Conservation (phyloP, 2,329 filamentous ascomycete species). For the Pyrenophora tritici-repentis region DNA sequence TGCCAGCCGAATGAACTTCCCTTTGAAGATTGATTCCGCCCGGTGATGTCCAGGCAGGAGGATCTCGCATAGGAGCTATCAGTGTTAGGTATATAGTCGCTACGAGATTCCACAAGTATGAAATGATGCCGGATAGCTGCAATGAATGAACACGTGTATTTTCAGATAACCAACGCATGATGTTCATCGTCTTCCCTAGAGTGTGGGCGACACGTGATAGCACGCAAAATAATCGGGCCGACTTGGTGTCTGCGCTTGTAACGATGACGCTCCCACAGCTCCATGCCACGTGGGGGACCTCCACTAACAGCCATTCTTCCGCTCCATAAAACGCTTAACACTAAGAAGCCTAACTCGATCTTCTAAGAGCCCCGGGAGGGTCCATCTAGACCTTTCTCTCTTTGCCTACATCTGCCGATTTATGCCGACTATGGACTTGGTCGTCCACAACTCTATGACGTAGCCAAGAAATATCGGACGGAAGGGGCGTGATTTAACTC, state of each 20-base stretch:
- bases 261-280: constrained; percentile 1
- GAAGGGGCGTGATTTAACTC: not conserved
- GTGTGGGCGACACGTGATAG: too few relatives aligned
- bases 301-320: not conserved
- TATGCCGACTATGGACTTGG: not conserved
- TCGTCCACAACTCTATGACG: constrained; percentile 11
- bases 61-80: too few relatives aligned
- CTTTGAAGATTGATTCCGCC: not conserved
- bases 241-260: not conserved
- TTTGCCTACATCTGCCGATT: constrained; percentile 17
- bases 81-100: too few relatives aligned
- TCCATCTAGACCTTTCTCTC: not conserved
- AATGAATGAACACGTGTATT: too few relatives aligned
- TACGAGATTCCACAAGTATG: too few relatives aligned
- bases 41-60: too few relatives aligned
- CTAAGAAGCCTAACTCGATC: constrained; percentile 2
- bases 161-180: too few relatives aligned
- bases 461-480: constrained; percentile 6
- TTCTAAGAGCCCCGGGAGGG: not conserved
- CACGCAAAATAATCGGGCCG: constrained; percentile 7
- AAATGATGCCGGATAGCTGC: too few relatives aligned
- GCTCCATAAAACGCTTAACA: not conserved
- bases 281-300: not conserved
- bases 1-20: not conserved
- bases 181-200: too few relatives aligned